Evolutionary conservation across 208 protist genomes (phyloP).

Genomic region (Acanthamoeba healyi): DNA sequence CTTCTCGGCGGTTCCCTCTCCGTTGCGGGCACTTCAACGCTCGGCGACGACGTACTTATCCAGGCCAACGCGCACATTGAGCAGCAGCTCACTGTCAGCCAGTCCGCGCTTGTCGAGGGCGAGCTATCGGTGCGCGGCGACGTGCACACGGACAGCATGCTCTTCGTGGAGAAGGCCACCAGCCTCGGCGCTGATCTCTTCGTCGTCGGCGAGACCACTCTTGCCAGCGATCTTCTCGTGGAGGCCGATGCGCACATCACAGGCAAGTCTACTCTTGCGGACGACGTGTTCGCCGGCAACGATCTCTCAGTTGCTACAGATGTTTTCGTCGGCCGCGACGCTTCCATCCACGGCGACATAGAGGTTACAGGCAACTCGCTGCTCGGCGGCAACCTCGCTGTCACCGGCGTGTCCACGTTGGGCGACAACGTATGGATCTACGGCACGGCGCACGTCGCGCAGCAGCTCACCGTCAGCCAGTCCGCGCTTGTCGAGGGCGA

Average conservation of each 20-base stretch:
- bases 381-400: neutral
- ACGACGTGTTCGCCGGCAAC: neutral
- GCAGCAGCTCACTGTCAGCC: neutral
- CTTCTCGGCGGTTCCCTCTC: neutral
- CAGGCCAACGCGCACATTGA: no score
- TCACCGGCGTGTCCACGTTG: neutral
- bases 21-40: neutral
- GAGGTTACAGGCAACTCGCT: neutral
- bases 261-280: neutral
- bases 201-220: neutral
- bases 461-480: neutral
- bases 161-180: conserved; percentile 24
- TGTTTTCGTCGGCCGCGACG: neutral
- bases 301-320: neutral
- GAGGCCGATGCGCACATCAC: neutral
- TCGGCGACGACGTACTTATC: neutral
- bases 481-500: neutral
- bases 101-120: neutral
- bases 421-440: conserved; percentile 8
- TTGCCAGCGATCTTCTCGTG: neutral
- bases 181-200: neutral
- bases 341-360: neutral
- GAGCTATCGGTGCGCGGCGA: neutral
- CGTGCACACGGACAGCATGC: neutral
- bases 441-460: neutral